phyloP scores from a whole-genome alignment of 805 yeast species.

The Yamadazyma kitorensis region DNA sequence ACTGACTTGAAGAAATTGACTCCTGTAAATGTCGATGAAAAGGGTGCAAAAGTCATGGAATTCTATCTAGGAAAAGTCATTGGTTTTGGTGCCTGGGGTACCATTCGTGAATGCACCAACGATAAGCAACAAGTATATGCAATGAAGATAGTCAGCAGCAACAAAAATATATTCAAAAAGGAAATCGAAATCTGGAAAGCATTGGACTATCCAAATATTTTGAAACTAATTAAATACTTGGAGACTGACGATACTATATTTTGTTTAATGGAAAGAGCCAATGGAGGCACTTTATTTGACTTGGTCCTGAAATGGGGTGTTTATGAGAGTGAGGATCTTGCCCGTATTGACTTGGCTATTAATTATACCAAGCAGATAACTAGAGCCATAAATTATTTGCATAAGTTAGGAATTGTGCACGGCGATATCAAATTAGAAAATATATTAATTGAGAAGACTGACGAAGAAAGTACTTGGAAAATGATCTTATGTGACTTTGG shows the following conservation, averaged over 20 bases:
- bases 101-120: slow-evolving; percentile 63
- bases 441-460: slow-evolving; percentile 53
- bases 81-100: slow-evolving; percentile 91
- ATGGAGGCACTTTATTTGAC: slow-evolving; percentile 82
- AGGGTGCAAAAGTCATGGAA: slow-evolving; percentile 64
- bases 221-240: slow-evolving; percentile 59
- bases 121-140: slow-evolving; percentile 43
- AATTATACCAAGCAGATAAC: slow-evolving; percentile 45
- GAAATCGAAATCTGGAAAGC: slow-evolving; percentile 78
- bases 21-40: slow-evolving; percentile 53
- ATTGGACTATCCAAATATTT: slow-evolving; percentile 60
- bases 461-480: slow-evolving; percentile 21
- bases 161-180: slow-evolving; percentile 49
- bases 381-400: slow-evolving; percentile 59
- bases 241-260: slow-evolving; percentile 65
- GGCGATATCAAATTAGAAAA: slow-evolving; percentile 85
- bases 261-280: slow-evolving; percentile 64
- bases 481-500: slow-evolving; percentile 87
- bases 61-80: slow-evolving; percentile 68
- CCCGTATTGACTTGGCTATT: slow-evolving; percentile 7
- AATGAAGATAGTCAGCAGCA: slow-evolving; percentile 52
- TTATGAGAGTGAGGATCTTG: slow-evolving; percentile 5
- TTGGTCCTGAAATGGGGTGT: slow-evolving; percentile 66
- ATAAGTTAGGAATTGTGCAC: slow-evolving; percentile 60
- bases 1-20: slow-evolving; percentile 30